Base-by-base conservation (phyloP, 2,329 filamentous ascomycete species). In the Xylaria sp. region DNA sequence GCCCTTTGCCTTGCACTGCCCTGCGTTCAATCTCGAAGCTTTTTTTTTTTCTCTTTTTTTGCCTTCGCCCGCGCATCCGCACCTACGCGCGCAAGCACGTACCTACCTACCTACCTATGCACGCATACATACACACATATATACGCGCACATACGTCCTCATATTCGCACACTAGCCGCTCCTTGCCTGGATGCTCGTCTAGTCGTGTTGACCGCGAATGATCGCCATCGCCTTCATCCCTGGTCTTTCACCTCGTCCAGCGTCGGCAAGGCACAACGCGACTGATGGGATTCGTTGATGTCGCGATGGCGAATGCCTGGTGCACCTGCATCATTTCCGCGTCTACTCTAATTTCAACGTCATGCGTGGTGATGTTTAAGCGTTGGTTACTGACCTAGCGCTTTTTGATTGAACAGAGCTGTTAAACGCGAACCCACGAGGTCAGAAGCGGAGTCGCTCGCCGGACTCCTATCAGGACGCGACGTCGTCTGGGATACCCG, bases 391-490 rank as follows among this genome's bases (percentile, higher is more conserved):
- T 68, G 52, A 67, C 50, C 54, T 56, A 38, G 48, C 49, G 46
- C 41, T 45, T 53, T 60, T 50, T 66, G 44, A 63, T 64, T 62
- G 52, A 54, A 74, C 67, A 81, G 84, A 76, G 73, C 72, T 74
- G 73, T 77, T 74, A 71, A 74, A 74, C 65, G 77, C 73, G 78
- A 76, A 70, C 74, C 68, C 86, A 62, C 86, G 90, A 72, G 89
- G 89, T 65, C 77, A 87, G 66, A 95, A 95, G 78, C 84, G 91
- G 73, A 89, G 85, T 79, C 87, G 89, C 62, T 92, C 91, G 62
- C 88, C 89, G 66, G 84, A 89, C 66, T 76, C 72, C 55, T 84
- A 86, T 74, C 80, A 79, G 72, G 82, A 85, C 69, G 72, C 77
- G 62, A 74, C 74, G 51, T 63, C 72, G 55, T 76, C 75, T 62